A percentile compares a stretch with the other conserved stretches of the same genome.
These are phyloP conservation scores for Gossypium bickii DNA, from an alignment of 345 rosid species.

Conservation along the genomic window DNA sequence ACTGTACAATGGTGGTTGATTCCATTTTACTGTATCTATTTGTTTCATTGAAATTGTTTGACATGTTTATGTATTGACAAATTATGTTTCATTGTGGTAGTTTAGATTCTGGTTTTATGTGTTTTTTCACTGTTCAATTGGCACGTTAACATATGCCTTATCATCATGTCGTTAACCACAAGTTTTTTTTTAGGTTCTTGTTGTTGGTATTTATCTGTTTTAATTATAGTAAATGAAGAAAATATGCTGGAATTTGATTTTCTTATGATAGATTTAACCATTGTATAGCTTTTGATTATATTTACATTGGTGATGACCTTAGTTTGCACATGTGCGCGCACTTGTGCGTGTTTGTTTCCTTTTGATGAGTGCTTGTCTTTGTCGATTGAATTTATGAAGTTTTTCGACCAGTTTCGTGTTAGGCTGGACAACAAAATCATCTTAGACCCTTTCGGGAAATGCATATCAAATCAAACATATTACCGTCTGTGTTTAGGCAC, in stretches of 20 bases:
- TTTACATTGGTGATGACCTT: background rate
- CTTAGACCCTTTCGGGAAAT: too few relatives aligned
- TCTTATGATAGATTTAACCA: background rate
- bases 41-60: conserved; percentile 2
- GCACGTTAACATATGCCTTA: background rate
- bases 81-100: conserved; percentile 1
- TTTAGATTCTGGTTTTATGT: conserved; percentile 11
- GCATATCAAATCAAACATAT: too few relatives aligned
- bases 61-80: background rate
- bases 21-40: conserved; percentile 15
- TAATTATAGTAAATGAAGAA: background rate
- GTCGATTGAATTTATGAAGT: background rate
- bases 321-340: background rate
- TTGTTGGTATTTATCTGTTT: background rate
- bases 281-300: background rate
- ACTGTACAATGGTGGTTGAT: conserved; percentile 14
- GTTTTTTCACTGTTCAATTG: background rate
- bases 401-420: background rate
- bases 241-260: background rate
- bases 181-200: background rate
- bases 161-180: background rate
- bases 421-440: too few relatives aligned
- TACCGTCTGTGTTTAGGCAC: too few relatives aligned
- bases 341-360: background rate
- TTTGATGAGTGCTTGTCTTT: background rate